Evolutionary conservation across 2,329 filamentous ascomycete species (phyloP), one percentile per base, ranked within the genome.

Genomic region (Fusarium secorum): DNA sequence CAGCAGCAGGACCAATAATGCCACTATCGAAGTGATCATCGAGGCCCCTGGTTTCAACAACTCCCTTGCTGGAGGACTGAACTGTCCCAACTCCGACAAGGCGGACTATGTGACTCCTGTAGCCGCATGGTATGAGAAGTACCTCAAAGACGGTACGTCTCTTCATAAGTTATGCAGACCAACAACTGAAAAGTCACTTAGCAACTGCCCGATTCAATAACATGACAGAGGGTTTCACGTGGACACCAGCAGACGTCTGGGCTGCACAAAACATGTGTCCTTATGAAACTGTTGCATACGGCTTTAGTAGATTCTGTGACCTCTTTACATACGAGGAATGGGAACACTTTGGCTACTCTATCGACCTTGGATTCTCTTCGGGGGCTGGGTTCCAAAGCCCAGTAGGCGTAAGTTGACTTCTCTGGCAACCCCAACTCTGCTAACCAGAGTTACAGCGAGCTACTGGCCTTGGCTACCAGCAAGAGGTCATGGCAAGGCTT

Each of bases 261-360:
- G 88, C 90, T 22, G 89, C 89, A 0, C 92, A 94, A 78, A 89
- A 85, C 6, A 84, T 94, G 77, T 95, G 92, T 73, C 89, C 92
- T 0, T 95, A 94, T 75, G 92, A 95, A 79, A 93, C 91, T 1
- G 86, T 93, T n/a, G 89, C 90, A 2, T 90, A 91, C 64, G 92
- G 92, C 26, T 94, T 89, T 81, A 93, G 90, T 72, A 85, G 85
- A 14, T 95, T 93, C 82, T 95, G 92, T 76, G 83, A 88, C 28
- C 84, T 95, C 7, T 95, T 94, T 77, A 93, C 89, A 1, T 93
- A 90, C 71, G 84, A 90, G 24, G 92, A 95, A 77, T 95, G 91
- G 91, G 81, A 88, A 53, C 88, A 85, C 41, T 94, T 91, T 75
- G 89, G 90, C 61, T 95, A 95, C 79, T 87, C 87, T 7, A 83